These are phyloP conservation scores for Lachnum nothofagi DNA, from an alignment of 2,329 filamentous ascomycete genomes.

Conservation along the genomic window DNA sequence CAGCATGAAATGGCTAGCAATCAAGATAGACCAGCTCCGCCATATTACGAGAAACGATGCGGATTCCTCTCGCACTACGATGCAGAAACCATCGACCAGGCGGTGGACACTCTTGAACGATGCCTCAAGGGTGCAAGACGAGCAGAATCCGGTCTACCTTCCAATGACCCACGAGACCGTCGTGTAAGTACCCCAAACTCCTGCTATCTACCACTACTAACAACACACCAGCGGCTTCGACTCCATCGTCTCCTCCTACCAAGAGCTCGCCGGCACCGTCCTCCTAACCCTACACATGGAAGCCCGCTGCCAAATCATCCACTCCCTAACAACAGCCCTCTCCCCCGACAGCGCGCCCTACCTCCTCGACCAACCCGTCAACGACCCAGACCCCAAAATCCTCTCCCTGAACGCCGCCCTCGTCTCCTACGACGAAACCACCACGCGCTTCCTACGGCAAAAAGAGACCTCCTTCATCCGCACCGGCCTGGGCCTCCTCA, in stretches of 20 bases:
- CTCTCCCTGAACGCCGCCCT: constrained; percentile 79
- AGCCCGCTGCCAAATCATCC: constrained; percentile 76
- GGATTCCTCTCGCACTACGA: constrained; percentile 50
- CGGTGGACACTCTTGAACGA: constrained; percentile 80
- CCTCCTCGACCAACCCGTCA: constrained; percentile 64
- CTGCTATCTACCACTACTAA: constrained; percentile 1
- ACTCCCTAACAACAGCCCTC: constrained; percentile 63
- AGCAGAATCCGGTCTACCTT: constrained; percentile 68
- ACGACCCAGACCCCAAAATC: constrained; percentile 73
- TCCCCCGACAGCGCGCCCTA: constrained; percentile 59
- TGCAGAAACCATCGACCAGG: constrained; percentile 43
- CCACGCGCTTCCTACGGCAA: constrained; percentile 65
- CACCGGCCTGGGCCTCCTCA: constrained; percentile 68
- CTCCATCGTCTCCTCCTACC: constrained; percentile 75
- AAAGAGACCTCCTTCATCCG: constrained; percentile 72
- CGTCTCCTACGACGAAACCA: constrained; percentile 80
- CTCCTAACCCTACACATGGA: constrained; percentile 85
- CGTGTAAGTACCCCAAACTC: constrained; percentile 49
- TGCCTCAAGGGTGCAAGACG: constrained; percentile 51
- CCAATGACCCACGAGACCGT: constrained; percentile 84
- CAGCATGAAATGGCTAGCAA: constrained; percentile 95
- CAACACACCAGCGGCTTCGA: constrained; percentile 65
- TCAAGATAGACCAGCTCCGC: constrained; percentile 73
- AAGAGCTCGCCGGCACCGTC: constrained; percentile 71
- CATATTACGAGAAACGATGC: constrained; percentile 72